Conservation (phyloP, 805 yeast genomes). For the Lachancea waltii region DNA sequence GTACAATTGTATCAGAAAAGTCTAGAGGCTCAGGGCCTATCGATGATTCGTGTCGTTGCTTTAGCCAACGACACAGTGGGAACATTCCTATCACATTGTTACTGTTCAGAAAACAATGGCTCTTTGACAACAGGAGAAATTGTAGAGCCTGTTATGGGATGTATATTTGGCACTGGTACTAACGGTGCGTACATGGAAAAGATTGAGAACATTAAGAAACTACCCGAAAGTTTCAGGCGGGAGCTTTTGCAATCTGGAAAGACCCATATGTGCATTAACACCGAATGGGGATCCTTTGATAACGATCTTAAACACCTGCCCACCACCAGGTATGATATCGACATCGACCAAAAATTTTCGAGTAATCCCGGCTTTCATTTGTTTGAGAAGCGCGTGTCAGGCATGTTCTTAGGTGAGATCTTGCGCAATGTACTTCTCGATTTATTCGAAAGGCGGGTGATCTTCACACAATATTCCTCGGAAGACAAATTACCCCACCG, state of each 20-base stretch:
- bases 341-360: slow-evolving; percentile 59
- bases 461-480: slow-evolving; percentile 49
- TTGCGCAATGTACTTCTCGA: slow-evolving; percentile 69
- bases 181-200: slow-evolving; percentile 91
- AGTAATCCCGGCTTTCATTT: slow-evolving; percentile 83
- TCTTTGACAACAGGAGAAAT: slow-evolving; percentile 47
- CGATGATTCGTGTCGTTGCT: slow-evolving; percentile 68
- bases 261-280: slow-evolving; percentile 79
- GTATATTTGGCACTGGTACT: slow-evolving; percentile 96
- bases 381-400: slow-evolving; percentile 88
- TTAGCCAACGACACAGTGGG: slow-evolving; percentile 96
- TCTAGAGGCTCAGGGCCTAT: slow-evolving; percentile 50
- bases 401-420: slow-evolving; percentile 90
- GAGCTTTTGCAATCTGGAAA: slow-evolving; percentile 39
- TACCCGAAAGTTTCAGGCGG: slow-evolving; percentile 42
- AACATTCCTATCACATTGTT: slow-evolving; percentile 81
- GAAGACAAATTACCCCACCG: slow-evolving; percentile 47
- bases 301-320: slow-evolving; percentile 73
- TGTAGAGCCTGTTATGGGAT: slow-evolving; percentile 77
- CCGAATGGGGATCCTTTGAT: slow-evolving; percentile 98
- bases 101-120: slow-evolving; percentile 47
- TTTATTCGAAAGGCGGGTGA: slow-evolving; percentile 48
- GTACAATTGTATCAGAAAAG: slow-evolving; percentile 66
- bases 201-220: slow-evolving; percentile 64
- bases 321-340: slow-evolving; percentile 65